These are phyloP conservation scores for Candida pseudoglaebosa DNA, from an alignment of 805 yeast species.

Conservation along the genomic window DNA sequence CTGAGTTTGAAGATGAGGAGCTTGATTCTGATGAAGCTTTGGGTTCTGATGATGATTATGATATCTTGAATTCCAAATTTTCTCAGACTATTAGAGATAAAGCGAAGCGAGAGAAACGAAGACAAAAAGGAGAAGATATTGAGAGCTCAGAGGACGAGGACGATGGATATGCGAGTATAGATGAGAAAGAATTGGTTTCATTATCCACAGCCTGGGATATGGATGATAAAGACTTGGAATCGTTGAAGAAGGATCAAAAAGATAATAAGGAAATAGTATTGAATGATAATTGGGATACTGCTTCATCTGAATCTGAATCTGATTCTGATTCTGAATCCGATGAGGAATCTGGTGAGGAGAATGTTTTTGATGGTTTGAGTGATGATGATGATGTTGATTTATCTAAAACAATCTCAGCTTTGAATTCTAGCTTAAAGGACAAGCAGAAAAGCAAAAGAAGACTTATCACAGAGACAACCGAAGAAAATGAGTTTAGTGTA, in stretches of 20 bases:
- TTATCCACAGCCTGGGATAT: constrained; percentile 88
- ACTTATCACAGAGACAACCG: constrained; percentile 49
- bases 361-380: constrained; percentile 25
- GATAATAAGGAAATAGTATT: constrained; percentile 23
- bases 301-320: constrained; percentile 16
- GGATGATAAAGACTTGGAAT: constrained; percentile 50
- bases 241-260: constrained; percentile 15
- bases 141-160: constrained; percentile 40
- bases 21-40: constrained; percentile 85
- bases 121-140: constrained; percentile 26
- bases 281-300: constrained; percentile 29
- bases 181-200: constrained; percentile 70
- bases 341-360: constrained; percentile 26
- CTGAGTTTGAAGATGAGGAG: constrained; percentile 55
- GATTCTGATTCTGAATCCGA: constrained; percentile 22
- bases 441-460: constrained; percentile 37
- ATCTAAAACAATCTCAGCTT: constrained; percentile 40
- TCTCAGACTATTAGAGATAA: constrained; percentile 67
- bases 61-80: constrained; percentile 57
- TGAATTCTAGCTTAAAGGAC: constrained; percentile 34
- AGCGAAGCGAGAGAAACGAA: constrained; percentile 31
- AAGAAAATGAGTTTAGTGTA: constrained; percentile 67
- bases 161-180: constrained; percentile 69
- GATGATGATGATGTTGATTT: constrained; percentile 54
- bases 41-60: constrained; percentile 75